Evolutionary conservation across 2,329 filamentous ascomycete species (phyloP).

Genomic region (Exophiala lecanii-corni): DNA sequence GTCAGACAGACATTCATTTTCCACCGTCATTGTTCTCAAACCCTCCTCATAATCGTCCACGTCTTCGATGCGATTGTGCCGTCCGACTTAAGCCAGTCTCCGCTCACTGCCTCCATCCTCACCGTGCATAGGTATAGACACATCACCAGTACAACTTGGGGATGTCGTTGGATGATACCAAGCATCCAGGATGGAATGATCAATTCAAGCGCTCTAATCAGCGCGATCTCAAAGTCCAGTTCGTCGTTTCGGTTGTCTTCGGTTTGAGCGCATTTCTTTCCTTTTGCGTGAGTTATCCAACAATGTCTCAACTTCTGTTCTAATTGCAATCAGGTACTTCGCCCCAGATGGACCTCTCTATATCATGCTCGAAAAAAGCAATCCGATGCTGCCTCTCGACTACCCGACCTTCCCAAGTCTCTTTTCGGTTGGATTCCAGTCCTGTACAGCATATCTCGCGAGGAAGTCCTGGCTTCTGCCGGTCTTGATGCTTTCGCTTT

Average conservation of each 20-base stretch:
- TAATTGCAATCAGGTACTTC: conserved; percentile 57
- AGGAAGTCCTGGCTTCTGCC: conserved; percentile 83
- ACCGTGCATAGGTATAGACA: neutral
- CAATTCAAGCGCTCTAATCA: conserved; percentile 26
- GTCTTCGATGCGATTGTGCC: neutral
- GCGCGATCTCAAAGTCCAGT: conserved; percentile 40
- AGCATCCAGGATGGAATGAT: conserved; percentile 23
- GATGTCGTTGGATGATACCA: conserved; percentile 17
- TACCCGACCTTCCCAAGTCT: conserved; percentile 76
- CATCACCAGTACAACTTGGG: conserved; percentile 1
- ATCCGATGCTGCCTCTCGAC: conserved; percentile 56
- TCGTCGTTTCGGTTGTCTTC: conserved; percentile 40
- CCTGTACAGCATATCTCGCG: conserved; percentile 77
- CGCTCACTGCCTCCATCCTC: neutral
- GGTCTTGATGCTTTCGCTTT: conserved; percentile 96
- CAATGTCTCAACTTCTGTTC: neutral
- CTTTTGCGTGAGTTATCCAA: conserved; percentile 39
- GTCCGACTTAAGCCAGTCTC: too few relatives aligned
- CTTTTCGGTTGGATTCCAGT: conserved; percentile 92
- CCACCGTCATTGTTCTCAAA: too few relatives aligned
- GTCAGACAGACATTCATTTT: too few relatives aligned
- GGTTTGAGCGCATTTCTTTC: conserved; percentile 42
- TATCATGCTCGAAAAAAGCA: conserved; percentile 85
- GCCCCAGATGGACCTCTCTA: conserved; percentile 84
- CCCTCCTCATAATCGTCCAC: too few relatives aligned